phyloP scores from a whole-genome alignment of 139 green algal species.

The Micractinium sp. region DNA sequence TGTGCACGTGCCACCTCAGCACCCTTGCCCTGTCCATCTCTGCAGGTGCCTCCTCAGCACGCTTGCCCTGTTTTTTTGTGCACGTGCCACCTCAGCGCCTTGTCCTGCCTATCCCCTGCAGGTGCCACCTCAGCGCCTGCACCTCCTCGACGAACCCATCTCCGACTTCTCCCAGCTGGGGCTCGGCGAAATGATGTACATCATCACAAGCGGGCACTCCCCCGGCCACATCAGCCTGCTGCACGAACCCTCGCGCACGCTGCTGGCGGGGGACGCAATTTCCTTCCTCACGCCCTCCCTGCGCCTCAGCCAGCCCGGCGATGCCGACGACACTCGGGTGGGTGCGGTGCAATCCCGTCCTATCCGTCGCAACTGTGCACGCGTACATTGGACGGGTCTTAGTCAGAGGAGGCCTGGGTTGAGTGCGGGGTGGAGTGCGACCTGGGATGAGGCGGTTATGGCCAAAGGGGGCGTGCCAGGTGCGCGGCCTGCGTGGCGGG shows the following conservation, averaged over 20 bases:
- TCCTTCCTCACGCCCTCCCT: not conserved
- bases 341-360: not conserved
- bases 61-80: no score
- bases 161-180: not conserved
- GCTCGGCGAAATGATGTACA: not conserved
- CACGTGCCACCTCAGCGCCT: no score
- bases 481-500: no score
- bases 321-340: not conserved
- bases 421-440: not conserved
- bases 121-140: not conserved
- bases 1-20: no score
- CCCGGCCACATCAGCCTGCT: constrained; percentile 22
- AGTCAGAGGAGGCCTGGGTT: not conserved
- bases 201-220: not conserved
- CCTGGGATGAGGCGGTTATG: not conserved
- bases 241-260: not conserved
- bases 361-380: not conserved
- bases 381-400: not conserved
- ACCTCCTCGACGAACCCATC: not conserved
- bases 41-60: not conserved
- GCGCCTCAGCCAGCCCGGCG: not conserved
- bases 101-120: not conserved
- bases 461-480: not conserved
- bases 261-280: not conserved
- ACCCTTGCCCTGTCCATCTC: no score